Evolutionary conservation across 1,284 basidiomycete genomes (phyloP).

Genomic region (Schizophyllum amplum): DNA sequence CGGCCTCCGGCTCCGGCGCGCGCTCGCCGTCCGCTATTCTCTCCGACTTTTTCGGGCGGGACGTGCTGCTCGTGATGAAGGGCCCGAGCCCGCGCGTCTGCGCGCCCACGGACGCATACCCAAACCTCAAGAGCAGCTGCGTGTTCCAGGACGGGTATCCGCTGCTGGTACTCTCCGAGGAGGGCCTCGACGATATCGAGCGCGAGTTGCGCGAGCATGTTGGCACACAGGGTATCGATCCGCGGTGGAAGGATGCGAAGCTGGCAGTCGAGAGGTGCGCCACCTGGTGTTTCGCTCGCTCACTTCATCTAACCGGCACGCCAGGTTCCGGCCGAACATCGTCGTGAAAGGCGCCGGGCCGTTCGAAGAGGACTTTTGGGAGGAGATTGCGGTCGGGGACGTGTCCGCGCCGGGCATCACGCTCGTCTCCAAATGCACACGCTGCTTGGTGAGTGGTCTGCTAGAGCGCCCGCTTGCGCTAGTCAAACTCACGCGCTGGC

Average conservation of each 20-base stretch:
- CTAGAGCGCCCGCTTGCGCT: slow-evolving; percentile 1
- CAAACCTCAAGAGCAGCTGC: slow-evolving; percentile 44
- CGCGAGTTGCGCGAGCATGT: slow-evolving; percentile 37
- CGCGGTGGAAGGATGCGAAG: slow-evolving; percentile 45
- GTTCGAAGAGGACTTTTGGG: slow-evolving; percentile 45
- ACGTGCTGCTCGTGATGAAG: slow-evolving; percentile 59
- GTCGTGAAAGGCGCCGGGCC: slow-evolving; percentile 49
- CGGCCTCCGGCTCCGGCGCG: slow-evolving; percentile 10
- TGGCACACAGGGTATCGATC: slow-evolving; percentile 47
- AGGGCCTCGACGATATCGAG: slow-evolving; percentile 47
- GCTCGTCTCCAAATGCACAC: slow-evolving; percentile 58
- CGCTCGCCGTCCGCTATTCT: slow-evolving; percentile 42
- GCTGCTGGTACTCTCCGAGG: slow-evolving; percentile 54
- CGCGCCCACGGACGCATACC: slow-evolving; percentile 43
- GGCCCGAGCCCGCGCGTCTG: slow-evolving; percentile 48
- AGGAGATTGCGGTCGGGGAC: slow-evolving; percentile 44
- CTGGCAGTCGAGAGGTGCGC: slow-evolving; percentile 53
- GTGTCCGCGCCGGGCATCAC: slow-evolving; percentile 32
- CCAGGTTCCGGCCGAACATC: slow-evolving; percentile 68
- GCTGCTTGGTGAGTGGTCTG: slow-evolving; percentile 53
- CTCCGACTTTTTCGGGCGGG: slow-evolving; percentile 48
- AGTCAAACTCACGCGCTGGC: slow-evolving; percentile 1
- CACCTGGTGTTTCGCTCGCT: too few relatives aligned
- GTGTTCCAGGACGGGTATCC: slow-evolving; percentile 70
- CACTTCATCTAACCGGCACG: too few relatives aligned